Base-by-base conservation (phyloP, 2,329 filamentous ascomycete genomes). In the Claviceps fusiformis region DNA sequence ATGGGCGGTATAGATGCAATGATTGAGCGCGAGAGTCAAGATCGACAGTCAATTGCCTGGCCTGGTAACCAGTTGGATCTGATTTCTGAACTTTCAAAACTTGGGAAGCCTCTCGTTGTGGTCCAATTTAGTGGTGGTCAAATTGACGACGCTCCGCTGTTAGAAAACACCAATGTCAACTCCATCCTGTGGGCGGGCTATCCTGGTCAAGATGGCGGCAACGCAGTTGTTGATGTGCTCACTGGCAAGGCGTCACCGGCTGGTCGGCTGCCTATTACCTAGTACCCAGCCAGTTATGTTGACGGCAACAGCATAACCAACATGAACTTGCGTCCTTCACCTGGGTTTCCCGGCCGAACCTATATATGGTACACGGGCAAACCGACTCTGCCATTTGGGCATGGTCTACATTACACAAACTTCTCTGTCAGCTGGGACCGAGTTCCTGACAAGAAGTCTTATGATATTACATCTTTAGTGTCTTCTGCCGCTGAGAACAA, bases 131-230 rank as follows among this genome's bases (percentile, higher is more conserved):
- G 78, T 58, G 78, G 77, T n/a, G 71, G 70, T 13, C 72, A 75
- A 60, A 58, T 82, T 24, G 81, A 83, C 61, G 73, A 73, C 55
- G 70, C 73, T 0, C 70, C 76, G 3, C 62, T 83, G 3, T 62
- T 76, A 6, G 65, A 64, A 4, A 75, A 78, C 54, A 59, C 66
- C 1, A 75, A 75, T 54, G 71, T 83, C 55, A 73, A 70, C 33
- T 72, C 76, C 0, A 62, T 83, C 0, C 60, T 83, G 0, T 83
- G 80, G 80, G 76, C 70, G 0, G 78, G 79, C 0, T 83, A 80
- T 55, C 80, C 81, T 0, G 80, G 81, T 1, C 80, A 83, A 64
- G 75, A 76, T 44, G 81, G 81, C 13, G 81, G 81, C 2, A 65
- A 67, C 9, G 81, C 80, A 0, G 62, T 83, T 11, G 66, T 81